These are phyloP conservation scores for Podospora tetraspora DNA, from an alignment of 495 filamentous ascomycete species.

Conservation along the genomic window DNA sequence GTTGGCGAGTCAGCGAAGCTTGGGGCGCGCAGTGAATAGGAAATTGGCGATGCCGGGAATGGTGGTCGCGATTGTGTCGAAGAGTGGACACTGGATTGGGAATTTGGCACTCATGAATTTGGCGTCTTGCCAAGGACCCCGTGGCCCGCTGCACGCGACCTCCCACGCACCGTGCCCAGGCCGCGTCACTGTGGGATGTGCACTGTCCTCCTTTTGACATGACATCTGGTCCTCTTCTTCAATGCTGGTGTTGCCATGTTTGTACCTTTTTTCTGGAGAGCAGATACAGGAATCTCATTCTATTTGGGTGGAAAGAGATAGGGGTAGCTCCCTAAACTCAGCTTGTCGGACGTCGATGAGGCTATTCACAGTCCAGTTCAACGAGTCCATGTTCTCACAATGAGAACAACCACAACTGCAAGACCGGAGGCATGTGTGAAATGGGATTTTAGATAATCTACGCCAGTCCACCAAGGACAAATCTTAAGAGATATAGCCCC, in stretches of 20 bases:
- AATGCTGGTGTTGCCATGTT: not conserved
- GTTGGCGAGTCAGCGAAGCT: not conserved
- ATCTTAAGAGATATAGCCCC: not conserved
- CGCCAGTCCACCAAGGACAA: not conserved
- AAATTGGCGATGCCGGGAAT: not conserved
- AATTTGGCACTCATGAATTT: not conserved
- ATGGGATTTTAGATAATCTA: not conserved
- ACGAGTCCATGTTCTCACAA: not conserved
- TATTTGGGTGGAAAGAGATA: not conserved
- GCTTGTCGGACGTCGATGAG: not conserved
- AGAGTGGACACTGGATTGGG: not conserved
- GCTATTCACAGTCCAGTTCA: not conserved
- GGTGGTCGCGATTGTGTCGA: not conserved
- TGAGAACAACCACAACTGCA: not conserved
- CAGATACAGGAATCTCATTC: not conserved
- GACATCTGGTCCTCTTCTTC: not conserved
- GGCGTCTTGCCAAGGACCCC: not conserved
- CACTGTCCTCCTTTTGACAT: not conserved
- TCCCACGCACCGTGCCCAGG: not conserved
- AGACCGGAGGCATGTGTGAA: not conserved
- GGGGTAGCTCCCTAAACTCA: not conserved
- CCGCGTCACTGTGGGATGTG: not conserved
- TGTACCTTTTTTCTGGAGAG: not conserved
- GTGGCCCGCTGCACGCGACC: not conserved
- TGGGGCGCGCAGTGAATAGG: not conserved